phyloP scores from a whole-genome alignment of 331 rosid species.

The Telfairia occidentalis region DNA sequence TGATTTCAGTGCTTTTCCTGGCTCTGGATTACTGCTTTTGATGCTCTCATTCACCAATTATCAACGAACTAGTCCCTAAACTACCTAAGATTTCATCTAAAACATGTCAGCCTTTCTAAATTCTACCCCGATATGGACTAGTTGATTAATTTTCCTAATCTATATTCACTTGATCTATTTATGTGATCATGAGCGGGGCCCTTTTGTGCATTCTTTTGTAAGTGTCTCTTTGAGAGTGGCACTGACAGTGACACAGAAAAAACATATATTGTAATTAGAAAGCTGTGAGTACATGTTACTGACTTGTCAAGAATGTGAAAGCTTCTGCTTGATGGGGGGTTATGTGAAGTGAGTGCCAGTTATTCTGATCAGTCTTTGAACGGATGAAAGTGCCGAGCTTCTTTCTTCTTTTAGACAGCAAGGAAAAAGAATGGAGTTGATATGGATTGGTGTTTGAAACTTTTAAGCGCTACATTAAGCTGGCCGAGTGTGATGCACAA shows the following conservation, averaged over 20 bases:
- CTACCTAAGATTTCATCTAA: not conserved
- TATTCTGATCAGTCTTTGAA: not conserved
- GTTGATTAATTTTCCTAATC: not conserved
- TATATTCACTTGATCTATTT: not conserved
- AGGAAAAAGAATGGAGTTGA: not conserved
- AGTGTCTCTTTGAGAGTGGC: not conserved
- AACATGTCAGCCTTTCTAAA: not conserved
- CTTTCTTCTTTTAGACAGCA: not conserved
- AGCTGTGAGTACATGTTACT: not conserved
- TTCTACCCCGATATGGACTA: not conserved
- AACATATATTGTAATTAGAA: slow-evolving; percentile 1
- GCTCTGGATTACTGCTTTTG: not conserved
- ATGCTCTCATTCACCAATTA: not conserved
- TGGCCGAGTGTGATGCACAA: not conserved
- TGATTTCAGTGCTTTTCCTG: not conserved
- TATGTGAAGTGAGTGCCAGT: not conserved
- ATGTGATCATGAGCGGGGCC: not conserved
- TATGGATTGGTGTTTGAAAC: not conserved
- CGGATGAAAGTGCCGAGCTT: not conserved
- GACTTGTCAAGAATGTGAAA: not conserved
- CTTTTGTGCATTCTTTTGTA: not conserved
- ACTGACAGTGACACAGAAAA: not conserved
- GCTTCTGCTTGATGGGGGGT: not conserved
- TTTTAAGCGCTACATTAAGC: not conserved
- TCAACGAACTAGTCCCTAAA: not conserved